Conservation (phyloP, 2,329 filamentous ascomycete genomes). For the Stachybotrys chartarum region DNA sequence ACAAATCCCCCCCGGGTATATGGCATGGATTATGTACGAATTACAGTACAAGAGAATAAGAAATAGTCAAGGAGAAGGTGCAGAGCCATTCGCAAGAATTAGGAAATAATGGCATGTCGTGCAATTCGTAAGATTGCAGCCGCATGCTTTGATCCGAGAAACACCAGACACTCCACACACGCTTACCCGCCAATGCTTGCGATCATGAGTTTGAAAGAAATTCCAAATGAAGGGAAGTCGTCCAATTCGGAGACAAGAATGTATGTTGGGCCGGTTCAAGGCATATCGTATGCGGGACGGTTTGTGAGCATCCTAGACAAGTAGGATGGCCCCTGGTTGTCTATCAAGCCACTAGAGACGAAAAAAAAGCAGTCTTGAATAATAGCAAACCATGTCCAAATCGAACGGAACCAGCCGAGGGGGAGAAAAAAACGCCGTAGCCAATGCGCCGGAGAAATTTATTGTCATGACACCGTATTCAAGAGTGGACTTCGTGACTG, state of each 20-base stretch:
- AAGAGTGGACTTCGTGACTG: slow-evolving; percentile 15
- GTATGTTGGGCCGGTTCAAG: neutral
- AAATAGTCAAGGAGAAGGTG: neutral
- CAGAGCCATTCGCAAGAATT: neutral
- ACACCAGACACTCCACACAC: neutral
- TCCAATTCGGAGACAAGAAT: neutral
- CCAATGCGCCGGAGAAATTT: slow-evolving; percentile 22
- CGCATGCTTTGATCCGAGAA: neutral
- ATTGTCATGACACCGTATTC: slow-evolving; percentile 15
- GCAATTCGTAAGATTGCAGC: no score
- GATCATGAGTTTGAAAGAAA: neutral
- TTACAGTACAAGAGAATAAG: neutral
- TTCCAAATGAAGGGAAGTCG: neutral
- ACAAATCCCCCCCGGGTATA: neutral
- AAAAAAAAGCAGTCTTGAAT: neutral
- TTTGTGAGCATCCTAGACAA: neutral
- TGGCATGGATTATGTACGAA: neutral
- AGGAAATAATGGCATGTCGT: neutral
- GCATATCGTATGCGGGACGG: neutral
- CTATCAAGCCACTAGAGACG: neutral
- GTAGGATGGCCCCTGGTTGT: neutral
- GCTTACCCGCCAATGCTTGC: neutral
- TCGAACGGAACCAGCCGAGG: neutral
- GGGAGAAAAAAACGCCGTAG: slow-evolving; percentile 24
- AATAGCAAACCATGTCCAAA: neutral